phyloP scores from a whole-genome alignment of 2,329 filamentous ascomycete genomes.

The Nothopassalora personata region DNA sequence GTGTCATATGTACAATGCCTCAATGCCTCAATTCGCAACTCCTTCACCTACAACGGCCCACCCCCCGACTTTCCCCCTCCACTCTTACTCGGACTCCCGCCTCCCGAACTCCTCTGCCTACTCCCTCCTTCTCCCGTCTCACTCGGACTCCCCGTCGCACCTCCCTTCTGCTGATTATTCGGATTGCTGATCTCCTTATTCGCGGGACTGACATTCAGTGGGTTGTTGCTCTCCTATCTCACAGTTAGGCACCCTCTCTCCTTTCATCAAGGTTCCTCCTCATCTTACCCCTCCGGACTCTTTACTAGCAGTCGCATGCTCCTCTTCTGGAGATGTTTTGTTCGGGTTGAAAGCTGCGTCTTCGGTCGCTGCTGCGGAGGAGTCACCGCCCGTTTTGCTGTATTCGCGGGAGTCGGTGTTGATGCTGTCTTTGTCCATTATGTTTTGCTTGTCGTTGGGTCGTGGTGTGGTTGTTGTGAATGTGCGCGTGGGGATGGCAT shows the following conservation, averaged over 20 bases:
- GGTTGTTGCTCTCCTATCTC: conserved; percentile 38
- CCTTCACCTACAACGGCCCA: not conserved
- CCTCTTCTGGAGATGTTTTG: conserved; percentile 61
- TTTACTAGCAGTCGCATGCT: conserved; percentile 40
- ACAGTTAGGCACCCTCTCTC: conserved; percentile 1
- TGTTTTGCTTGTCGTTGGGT: conserved; percentile 36
- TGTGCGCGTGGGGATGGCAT: conserved; percentile 13
- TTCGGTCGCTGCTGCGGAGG: conserved; percentile 49
- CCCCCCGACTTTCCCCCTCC: conserved; percentile 27
- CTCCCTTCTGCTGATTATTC: conserved; percentile 40
- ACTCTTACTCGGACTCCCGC: conserved; percentile 24
- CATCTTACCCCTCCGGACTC: conserved; percentile 26
- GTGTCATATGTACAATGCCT: not conserved
- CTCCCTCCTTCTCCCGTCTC: conserved; percentile 30
- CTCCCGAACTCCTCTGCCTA: conserved; percentile 22
- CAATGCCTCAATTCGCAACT: not conserved
- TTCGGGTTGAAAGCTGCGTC: conserved; percentile 64
- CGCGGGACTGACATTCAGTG: conserved; percentile 56
- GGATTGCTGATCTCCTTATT: conserved; percentile 54
- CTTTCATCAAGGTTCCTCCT: not conserved
- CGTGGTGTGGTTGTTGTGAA: conserved; percentile 21
- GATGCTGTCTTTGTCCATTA: conserved; percentile 53
- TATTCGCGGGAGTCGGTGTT: conserved; percentile 62
- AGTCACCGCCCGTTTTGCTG: conserved; percentile 61
- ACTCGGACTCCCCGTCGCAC: conserved; percentile 35